These are phyloP conservation scores for Amborella trichopoda DNA, from an alignment of 164 flowering plant genomes.

Conservation along the genomic window DNA sequence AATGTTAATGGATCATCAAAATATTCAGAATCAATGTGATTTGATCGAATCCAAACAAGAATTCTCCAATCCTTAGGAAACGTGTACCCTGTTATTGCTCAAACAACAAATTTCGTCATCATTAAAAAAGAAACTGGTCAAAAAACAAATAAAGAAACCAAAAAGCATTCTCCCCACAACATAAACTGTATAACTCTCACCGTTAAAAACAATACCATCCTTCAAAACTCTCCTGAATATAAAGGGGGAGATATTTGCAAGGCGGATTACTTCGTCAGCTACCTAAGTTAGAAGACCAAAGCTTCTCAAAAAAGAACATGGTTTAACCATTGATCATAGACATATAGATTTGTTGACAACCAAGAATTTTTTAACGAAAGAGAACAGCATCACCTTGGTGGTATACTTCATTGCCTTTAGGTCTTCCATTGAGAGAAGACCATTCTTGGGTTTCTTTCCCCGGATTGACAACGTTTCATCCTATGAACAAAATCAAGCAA, in stretches of 20 bases:
- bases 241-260: conserved; percentile 10
- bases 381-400: conserved; percentile 10
- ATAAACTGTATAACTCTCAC: not conserved
- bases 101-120: too few species aligned
- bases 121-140: too few species aligned
- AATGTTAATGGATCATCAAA: conserved; percentile 7
- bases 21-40: conserved; percentile 7
- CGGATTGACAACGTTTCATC: conserved; percentile 3
- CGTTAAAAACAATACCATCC: conserved; percentile 8
- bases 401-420: conserved; percentile 8
- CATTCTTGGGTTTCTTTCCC: conserved; percentile 2
- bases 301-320: too few species aligned
- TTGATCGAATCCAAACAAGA: conserved; percentile 9
- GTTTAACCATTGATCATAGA: too few species aligned
- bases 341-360: too few species aligned
- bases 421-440: conserved; percentile 6
- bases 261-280: conserved; percentile 8
- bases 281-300: not conserved
- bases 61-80: conserved; percentile 11
- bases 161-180: too few species aligned
- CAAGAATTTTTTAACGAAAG: too few species aligned
- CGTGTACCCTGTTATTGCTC: conserved; percentile 9
- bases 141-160: too few species aligned
- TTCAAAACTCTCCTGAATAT: conserved; percentile 12
- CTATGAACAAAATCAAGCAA: too few species aligned